Conservation (phyloP, 169 alveolate genomes). For the Toxoplasma gondii region DNA sequence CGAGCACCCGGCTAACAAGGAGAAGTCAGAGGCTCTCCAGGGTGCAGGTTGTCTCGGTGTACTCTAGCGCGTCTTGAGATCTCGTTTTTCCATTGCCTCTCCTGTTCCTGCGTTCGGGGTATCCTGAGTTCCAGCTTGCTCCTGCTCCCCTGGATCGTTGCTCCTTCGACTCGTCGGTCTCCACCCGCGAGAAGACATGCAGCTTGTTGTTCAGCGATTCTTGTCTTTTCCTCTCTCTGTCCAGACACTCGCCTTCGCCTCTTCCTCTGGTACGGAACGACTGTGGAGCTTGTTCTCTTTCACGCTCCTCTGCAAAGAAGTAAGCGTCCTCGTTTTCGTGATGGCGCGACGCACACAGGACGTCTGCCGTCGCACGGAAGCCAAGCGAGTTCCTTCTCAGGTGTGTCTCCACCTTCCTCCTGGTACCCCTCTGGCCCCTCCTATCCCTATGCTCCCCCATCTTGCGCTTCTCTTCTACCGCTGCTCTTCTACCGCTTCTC, state of each 20-base stretch:
- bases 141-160: too few species aligned
- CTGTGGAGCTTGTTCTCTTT: background rate
- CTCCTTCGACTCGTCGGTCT: too few species aligned
- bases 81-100: too few species aligned
- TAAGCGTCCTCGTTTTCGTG: background rate
- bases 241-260: slow-evolving; percentile 2
- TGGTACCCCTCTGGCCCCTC: background rate
- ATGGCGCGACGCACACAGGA: background rate
- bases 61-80: too few species aligned
- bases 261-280: slow-evolving; percentile 15
- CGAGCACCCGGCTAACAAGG: too few species aligned
- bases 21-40: too few species aligned
- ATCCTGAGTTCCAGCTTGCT: too few species aligned
- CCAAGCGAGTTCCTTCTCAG: background rate
- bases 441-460: background rate
- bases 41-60: too few species aligned
- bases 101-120: too few species aligned
- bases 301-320: background rate
- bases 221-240: background rate
- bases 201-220: background rate
- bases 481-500: background rate
- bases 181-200: background rate
- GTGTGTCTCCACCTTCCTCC: background rate
- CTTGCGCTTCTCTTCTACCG: background rate
- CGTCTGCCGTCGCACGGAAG: too few species aligned